These are phyloP conservation scores for Darksidea phi DNA, from an alignment of 495 filamentous ascomycete genomes.

Conservation along the genomic window DNA sequence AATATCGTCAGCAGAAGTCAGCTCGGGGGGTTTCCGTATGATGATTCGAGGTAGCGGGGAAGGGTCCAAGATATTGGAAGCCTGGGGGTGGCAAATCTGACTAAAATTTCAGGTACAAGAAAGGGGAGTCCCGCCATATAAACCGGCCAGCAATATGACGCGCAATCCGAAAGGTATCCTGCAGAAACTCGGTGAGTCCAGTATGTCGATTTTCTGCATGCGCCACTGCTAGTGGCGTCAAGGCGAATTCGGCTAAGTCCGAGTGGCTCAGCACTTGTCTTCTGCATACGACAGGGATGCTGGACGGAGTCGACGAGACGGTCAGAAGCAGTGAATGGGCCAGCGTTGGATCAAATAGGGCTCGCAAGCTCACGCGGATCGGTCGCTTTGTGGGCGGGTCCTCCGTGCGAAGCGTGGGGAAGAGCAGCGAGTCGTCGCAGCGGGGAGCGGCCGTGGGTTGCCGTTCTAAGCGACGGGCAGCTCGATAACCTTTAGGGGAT, in stretches of 20 bases:
- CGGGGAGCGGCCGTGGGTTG: constrained; percentile 21
- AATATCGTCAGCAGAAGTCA: constrained; percentile 32
- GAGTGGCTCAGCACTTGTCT: background rate
- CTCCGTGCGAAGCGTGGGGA: constrained; percentile 23
- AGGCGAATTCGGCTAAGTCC: background rate
- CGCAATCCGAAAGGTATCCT: constrained; percentile 14
- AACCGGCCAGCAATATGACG: constrained; percentile 13
- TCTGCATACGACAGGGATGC: too few relatives aligned
- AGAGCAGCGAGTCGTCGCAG: constrained; percentile 20
- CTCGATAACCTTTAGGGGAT: background rate
- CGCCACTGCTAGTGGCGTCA: too few relatives aligned
- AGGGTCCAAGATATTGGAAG: constrained; percentile 24
- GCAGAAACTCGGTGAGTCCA: constrained; percentile 29
- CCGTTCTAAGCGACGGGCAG: constrained; percentile 22
- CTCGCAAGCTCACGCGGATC: background rate
- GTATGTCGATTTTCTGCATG: constrained; percentile 7
- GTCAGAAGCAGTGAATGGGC: constrained; percentile 14
- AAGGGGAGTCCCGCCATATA: constrained; percentile 27
- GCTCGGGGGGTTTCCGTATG: constrained; percentile 23
- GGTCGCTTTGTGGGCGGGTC: background rate
- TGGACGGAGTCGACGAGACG: too few relatives aligned
- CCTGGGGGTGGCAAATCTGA: constrained; percentile 31
- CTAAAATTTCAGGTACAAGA: constrained; percentile 23
- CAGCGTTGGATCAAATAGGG: constrained; percentile 15
- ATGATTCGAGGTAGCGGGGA: constrained; percentile 11